Evolutionary conservation across 352 stramenopile species (phyloP), one percentile per base, ranked within the genome.

Genomic region (Globisporangium spinosum): DNA sequence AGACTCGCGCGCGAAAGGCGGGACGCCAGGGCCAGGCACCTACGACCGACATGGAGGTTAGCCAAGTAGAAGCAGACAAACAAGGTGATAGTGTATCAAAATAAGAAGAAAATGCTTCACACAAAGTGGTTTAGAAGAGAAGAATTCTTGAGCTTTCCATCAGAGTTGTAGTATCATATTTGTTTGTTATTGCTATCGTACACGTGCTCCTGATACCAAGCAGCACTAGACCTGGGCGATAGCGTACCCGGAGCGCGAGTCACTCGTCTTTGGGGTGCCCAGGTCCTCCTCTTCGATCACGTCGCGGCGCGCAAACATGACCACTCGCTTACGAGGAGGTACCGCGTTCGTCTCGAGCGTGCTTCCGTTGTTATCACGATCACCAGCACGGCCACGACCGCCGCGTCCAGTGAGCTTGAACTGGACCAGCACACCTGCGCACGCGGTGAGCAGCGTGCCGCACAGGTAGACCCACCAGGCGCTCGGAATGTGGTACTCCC

Each of bases 381-480:
- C 45, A 25, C 17, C 47, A 34, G 15, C 29, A 38, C 32, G 13
- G 10, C 13, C 61, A n/a, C 40, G 34, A 34, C 32, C 34, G 12
- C n/a, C 34, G 12, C 47, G 20, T 9, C 35, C 40, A 5, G 63
- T 68, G 23, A 68, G 38, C 66, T 78, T 79, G 68, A 77, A 71
- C 70, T 89, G 79, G 49, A 89, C 70, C 27, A 77, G 17, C 9
- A 83, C 49, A 5, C 79, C 75, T 6, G 76, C 51, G 15, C 71
- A 27, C 29, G 79, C 79, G 15, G 85, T 60, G 13, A 80, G 67
- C 55, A 87, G 27, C 51, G 82, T 86, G 3, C 25, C 81, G 5
- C 63, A 59, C 12, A 85, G 63, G 71, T 89, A 91, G 17, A 67
- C 68, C 76, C 79, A 89, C 83, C 83, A 89, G 10, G 70, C 77